phyloP scores from a whole-genome alignment of 2,329 filamentous ascomycete genomes.

The Cercospora zeina region DNA sequence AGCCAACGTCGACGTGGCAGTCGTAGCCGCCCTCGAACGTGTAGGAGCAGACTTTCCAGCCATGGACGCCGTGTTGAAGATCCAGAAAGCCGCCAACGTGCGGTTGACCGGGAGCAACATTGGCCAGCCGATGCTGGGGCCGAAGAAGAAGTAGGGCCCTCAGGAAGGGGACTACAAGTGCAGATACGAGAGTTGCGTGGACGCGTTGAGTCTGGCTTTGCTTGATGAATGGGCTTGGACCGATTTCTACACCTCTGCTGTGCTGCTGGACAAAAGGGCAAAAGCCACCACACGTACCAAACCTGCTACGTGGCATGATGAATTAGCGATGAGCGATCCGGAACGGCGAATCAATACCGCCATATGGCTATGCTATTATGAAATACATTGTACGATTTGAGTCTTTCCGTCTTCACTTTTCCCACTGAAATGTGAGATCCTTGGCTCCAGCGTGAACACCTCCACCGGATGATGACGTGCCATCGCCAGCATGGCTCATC shows the following conservation, averaged over 20 bases:
- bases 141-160: conserved; percentile 64
- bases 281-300: neutral
- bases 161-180: neutral
- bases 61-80: conserved; percentile 84
- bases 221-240: neutral
- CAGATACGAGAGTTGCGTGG: neutral
- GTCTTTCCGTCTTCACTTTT: neutral
- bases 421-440: neutral
- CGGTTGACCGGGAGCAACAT: conserved; percentile 54
- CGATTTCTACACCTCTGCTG: neutral
- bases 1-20: conserved; percentile 79
- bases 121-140: conserved; percentile 74
- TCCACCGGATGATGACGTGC: no score
- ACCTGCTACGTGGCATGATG: conserved; percentile 7
- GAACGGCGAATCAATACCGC: conserved; percentile 4
- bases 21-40: conserved; percentile 86
- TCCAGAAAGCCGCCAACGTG: conserved; percentile 59
- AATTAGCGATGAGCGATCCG: conserved; percentile 13
- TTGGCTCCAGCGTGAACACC: no score
- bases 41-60: conserved; percentile 73
- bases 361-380: neutral
- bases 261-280: neutral
- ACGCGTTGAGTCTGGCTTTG: neutral
- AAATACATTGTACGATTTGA: conserved; percentile 8
- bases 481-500: no score